phyloP scores from a whole-genome alignment of 2,329 filamentous ascomycete genomes.

The Trichoderma lentiforme region DNA sequence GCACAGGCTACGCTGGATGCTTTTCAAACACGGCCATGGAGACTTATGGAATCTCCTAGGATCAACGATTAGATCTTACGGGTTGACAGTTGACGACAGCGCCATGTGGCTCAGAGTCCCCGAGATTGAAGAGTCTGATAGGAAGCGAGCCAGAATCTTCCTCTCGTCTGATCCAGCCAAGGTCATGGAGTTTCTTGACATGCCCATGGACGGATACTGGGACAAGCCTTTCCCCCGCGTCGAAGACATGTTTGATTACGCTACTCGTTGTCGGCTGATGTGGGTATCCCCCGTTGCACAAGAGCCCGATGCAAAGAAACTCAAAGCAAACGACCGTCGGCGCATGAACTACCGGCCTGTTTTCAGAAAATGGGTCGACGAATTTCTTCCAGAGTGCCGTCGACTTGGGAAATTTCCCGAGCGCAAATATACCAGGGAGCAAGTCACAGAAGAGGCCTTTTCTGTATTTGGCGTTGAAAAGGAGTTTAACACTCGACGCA shows the following conservation, averaged over 20 bases:
- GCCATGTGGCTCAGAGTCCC: conserved; percentile 64
- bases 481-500: conserved; percentile 44
- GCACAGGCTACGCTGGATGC: conserved; percentile 53
- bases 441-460: conserved; percentile 53
- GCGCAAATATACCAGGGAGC: conserved; percentile 35
- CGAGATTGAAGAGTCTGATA: conserved; percentile 61
- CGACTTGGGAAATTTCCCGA: conserved; percentile 35
- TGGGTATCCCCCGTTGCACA: conserved; percentile 34
- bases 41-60: conserved; percentile 67
- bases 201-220: conserved; percentile 49
- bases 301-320: conserved; percentile 31
- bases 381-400: conserved; percentile 57
- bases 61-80: conserved; percentile 58
- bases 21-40: conserved; percentile 69
- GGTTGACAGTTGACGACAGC: conserved; percentile 61
- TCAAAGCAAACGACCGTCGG: conserved; percentile 55
- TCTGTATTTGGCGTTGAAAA: conserved; percentile 43
- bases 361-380: conserved; percentile 59
- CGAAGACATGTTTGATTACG: conserved; percentile 61
- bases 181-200: conserved; percentile 61
- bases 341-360: conserved; percentile 53
- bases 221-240: conserved; percentile 51
- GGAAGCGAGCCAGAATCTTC: conserved; percentile 55
- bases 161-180: conserved; percentile 55
- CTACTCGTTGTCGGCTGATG: conserved; percentile 57